A percentile compares a stretch with the other conserved stretches of the same genome.
These are phyloP conservation scores for Fusarium fracticaudum DNA, from an alignment of 2,329 filamentous ascomycete genomes.

Conservation along the genomic window DNA sequence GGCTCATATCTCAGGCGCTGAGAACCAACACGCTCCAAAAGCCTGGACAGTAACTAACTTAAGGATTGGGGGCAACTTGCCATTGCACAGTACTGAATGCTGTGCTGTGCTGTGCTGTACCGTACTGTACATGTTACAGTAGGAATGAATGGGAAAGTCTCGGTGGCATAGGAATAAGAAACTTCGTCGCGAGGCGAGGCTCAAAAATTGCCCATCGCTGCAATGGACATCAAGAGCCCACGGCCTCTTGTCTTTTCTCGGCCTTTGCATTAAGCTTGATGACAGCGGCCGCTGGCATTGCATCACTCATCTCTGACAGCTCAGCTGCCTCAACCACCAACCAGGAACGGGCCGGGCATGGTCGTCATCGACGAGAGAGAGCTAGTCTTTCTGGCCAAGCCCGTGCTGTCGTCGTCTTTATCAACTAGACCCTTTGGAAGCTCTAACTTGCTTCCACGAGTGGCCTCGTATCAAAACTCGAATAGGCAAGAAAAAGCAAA, in stretches of 20 bases:
- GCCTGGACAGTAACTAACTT: neutral
- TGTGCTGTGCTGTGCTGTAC: neutral
- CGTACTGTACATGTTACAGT: neutral
- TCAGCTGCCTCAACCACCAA: slow-evolving; percentile 12
- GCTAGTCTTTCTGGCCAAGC: neutral
- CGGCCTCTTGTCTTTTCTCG: neutral
- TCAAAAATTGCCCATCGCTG: neutral
- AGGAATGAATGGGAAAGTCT: neutral
- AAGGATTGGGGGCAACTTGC: neutral
- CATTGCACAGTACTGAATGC: neutral
- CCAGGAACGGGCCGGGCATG: slow-evolving; percentile 30
- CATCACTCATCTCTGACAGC: slow-evolving; percentile 13
- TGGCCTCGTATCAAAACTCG: slow-evolving; percentile 1
- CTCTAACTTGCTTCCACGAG: neutral
- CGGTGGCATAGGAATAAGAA: neutral
- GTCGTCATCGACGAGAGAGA: neutral
- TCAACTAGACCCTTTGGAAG: neutral
- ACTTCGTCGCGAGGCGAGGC: neutral
- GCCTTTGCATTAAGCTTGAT: slow-evolving; percentile 1
- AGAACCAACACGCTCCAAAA: slow-evolving; percentile 16
- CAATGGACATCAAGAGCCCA: neutral
- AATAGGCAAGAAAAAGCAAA: slow-evolving; percentile 29
- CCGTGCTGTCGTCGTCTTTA: neutral
- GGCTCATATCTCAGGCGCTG: slow-evolving; percentile 31
- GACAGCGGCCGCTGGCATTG: neutral